Percentiles rank a stretch among this genome's conserved stretches.
Evolutionary conservation across 2,329 filamentous ascomycete species (phyloP).

Genomic region (Fusarium beomiforme): DNA sequence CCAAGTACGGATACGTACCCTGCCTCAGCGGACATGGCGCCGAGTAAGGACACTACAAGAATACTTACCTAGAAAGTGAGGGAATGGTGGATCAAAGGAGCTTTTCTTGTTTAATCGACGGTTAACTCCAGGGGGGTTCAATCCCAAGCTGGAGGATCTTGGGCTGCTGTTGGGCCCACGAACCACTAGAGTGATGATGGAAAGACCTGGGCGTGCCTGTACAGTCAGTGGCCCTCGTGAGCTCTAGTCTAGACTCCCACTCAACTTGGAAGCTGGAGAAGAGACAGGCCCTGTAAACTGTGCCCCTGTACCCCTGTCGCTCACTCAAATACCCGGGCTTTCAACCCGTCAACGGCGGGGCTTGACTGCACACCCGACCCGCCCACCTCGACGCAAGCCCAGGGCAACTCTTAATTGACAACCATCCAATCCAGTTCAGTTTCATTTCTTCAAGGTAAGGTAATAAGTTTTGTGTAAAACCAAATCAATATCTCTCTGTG

Average conservation of each 20-base stretch:
- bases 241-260: conserved; percentile 10
- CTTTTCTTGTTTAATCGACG: not conserved
- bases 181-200: conserved; percentile 10
- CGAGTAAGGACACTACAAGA: not conserved
- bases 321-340: conserved; percentile 17
- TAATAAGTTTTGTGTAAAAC: no score
- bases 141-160: not conserved
- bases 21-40: conserved; percentile 12
- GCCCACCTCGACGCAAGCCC: not conserved
- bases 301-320: conserved; percentile 28
- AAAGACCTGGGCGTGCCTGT: conserved; percentile 8
- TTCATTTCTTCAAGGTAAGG: no score
- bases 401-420: conserved; percentile 24
- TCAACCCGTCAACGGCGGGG: conserved; percentile 15
- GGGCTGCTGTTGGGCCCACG: conserved; percentile 13
- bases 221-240: conserved; percentile 21
- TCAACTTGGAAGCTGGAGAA: conserved; percentile 26
- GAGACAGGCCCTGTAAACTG: not conserved
- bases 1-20: not conserved
- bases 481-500: not conserved
- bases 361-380: conserved; percentile 2
- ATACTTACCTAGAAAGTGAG: no score
- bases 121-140: conserved; percentile 2
- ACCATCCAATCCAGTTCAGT: conserved; percentile 17
- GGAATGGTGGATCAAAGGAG: conserved; percentile 10